A percentile compares a stretch with the other conserved stretches of the same genome.
phyloP scores from a whole-genome alignment of 2,329 filamentous ascomycete genomes.

The Sporothrix luriei region DNA sequence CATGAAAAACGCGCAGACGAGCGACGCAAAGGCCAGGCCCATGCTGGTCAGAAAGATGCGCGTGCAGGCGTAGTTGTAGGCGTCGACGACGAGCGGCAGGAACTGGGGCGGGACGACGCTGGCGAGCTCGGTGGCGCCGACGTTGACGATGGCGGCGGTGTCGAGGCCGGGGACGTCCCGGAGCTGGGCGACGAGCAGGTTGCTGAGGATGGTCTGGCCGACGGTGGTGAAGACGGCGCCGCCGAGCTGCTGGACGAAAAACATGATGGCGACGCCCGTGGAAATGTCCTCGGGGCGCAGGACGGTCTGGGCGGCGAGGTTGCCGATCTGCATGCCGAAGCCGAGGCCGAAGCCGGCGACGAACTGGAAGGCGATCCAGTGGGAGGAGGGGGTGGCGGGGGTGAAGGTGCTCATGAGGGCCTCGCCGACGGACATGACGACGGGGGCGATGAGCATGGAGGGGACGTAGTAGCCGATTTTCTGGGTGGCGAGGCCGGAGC shows the following conservation, averaged over 20 bases:
- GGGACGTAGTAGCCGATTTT: constrained; percentile 52
- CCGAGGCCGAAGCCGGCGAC: constrained; percentile 51
- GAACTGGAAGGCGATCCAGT: constrained; percentile 50
- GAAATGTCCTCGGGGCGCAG: constrained; percentile 47
- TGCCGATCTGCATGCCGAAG: constrained; percentile 49
- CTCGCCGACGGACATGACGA: constrained; percentile 46
- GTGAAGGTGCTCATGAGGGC: constrained; percentile 48
- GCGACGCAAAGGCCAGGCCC: constrained; percentile 54
- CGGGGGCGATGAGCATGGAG: constrained; percentile 46
- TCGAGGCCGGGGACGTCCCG: constrained; percentile 40
- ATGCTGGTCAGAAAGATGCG: constrained; percentile 63
- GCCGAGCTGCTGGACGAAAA: constrained; percentile 52
- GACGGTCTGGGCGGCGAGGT: constrained; percentile 52
- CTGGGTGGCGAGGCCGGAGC: constrained; percentile 45
- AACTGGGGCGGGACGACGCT: constrained; percentile 37
- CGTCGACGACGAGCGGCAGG: constrained; percentile 38
- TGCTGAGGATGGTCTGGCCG: constrained; percentile 50
- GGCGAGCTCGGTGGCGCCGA: constrained; percentile 36
- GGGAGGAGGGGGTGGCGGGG: constrained; percentile 40
- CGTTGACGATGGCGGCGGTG: constrained; percentile 33
- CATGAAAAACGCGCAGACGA: constrained; percentile 58
- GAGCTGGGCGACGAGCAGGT: constrained; percentile 46
- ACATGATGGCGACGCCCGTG: constrained; percentile 48
- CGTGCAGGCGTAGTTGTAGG: constrained; percentile 64
- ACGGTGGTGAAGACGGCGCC: constrained; percentile 52